Evolutionary conservation across 768 basidiomycete species (phyloP).

Genomic region (Amanita pallidorosea): DNA sequence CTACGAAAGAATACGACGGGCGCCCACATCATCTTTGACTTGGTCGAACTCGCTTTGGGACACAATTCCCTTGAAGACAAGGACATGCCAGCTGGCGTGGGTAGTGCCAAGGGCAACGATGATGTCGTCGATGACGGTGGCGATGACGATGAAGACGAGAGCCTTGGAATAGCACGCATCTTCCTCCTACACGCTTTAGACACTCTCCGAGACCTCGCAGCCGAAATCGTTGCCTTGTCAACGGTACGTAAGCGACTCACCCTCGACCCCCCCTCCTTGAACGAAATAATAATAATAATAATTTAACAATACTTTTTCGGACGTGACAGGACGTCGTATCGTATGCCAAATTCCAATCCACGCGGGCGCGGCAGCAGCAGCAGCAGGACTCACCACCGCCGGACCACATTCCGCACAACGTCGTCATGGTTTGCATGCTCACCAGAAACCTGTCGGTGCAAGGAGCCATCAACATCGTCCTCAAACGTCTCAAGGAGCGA

Average conservation of each 20-base stretch:
- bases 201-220: slow-evolving; percentile 27
- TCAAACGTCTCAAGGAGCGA: slow-evolving; percentile 25
- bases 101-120: not conserved
- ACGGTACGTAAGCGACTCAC: slow-evolving; percentile 29
- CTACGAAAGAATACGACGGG: slow-evolving; percentile 39
- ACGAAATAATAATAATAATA: no score
- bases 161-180: not conserved
- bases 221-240: slow-evolving; percentile 43
- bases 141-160: slow-evolving; percentile 11
- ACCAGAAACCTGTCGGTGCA: slow-evolving; percentile 35
- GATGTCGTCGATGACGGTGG: slow-evolving; percentile 4
- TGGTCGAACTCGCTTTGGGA: slow-evolving; percentile 34
- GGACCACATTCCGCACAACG: slow-evolving; percentile 24
- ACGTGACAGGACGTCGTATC: slow-evolving; percentile 49
- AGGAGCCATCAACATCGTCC: slow-evolving; percentile 34
- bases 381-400: slow-evolving; percentile 11
- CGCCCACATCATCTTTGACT: slow-evolving; percentile 34
- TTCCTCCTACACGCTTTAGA: slow-evolving; percentile 10
- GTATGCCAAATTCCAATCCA: slow-evolving; percentile 35
- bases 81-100: not conserved
- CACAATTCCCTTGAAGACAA: slow-evolving; percentile 5
- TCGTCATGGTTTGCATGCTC: slow-evolving; percentile 38
- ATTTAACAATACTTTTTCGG: no score
- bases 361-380: slow-evolving; percentile 9
- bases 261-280: no score